Evolutionary conservation across 2,329 filamentous ascomycete species (phyloP), one percentile per base, ranked within the genome.

Genomic region (Penicillium sp.): DNA sequence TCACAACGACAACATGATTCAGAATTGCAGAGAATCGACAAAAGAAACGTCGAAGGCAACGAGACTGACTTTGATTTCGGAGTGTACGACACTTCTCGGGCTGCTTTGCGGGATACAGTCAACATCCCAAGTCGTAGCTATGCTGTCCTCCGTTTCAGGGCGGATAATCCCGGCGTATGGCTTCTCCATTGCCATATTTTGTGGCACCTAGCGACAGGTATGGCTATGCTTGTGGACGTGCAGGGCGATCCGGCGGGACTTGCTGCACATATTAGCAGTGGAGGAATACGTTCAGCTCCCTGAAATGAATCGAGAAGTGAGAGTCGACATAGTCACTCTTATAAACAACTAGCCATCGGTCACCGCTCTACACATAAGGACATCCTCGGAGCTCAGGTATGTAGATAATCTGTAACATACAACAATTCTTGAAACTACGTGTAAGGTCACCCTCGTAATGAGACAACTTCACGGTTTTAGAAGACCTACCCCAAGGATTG

Each of bases 101-200:
- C 68, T 2, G 81, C 79, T 73, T 72, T 80, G 2, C 71, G 82
- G 41, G 83, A 85, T 58, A 81, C 78, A 0, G 66, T 84, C 10
- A 76, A 82, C 58, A 79, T 84, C 3, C 72, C 74, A 0, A 81
- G 81, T 4, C 76, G 81, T 19, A 79, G 81, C 2, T 78, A 84
- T 62, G 74, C 81, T 18, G 80, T 84, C 2, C 69, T 85, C 4
- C 74, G 83, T 2, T 84, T 84, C 69, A 68, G 69, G 13, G 78
- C 80, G 3, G 77, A 83, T 61, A 84, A 84, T 52, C 79, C 79
- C 3, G 79, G 74, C 8, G 67, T 79, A 1, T 79, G 77, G 76
- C 47, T 80, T 2, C 78, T 80, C 56, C 77, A 81, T 60, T 81
- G 79, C 56, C 78, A 80, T 63, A 76, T 80, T 34, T 70, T 80